Base-by-base conservation (phyloP, 2,329 filamentous ascomycete species). In the Pleurostoma richardsiae region DNA sequence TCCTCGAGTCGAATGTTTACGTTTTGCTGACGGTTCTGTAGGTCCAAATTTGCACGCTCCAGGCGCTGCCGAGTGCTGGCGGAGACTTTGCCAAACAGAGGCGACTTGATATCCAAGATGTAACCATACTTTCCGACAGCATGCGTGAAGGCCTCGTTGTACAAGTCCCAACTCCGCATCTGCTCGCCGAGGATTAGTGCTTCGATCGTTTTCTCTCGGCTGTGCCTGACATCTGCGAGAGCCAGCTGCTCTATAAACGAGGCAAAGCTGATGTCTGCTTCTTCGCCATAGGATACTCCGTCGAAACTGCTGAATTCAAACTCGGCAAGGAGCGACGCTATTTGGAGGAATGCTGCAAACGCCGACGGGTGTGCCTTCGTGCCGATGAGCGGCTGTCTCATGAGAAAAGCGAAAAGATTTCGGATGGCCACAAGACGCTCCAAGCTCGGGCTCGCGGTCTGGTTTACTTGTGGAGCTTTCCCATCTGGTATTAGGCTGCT, bases 61-160 rank as follows among this genome's bases (percentile, higher is more conserved):
- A 97, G 72, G n/a, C 88, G 82, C 55, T 89, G 86, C 41, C 82
- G 80, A 0, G 91, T 95, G 51, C 80, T 77, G 0, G 72, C 65
- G 2, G 84, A 88, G 39, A 97, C 79, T 57, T 86, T 73, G 29
- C 76, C 71, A 63, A 83, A 91, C 42, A 94, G 80, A 0, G 83
- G 80, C 43, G 82, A 83, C 40, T 82, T 79, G 41, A 90, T 68
- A 3, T 77, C 72, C 46, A 83, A 76, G 49, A 90, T 81, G 30
- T 90, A 76, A 26, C 88, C 79, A 49, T 92, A 89, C 65, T 94
- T 95, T 43, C 92, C 94, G 7, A 88, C 90, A 1, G 85, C 90
- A 64, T 97, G 94, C 4, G 90, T 83, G 59, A 96, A 97, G 0
- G 89, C 90, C 65, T 96, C 90, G 49, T 88, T 89, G 67, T 95